Percentiles rank a stretch among this genome's conserved stretches.
These are phyloP conservation scores for Apiospora kogelbergensis DNA, from an alignment of 2,329 filamentous ascomycete genomes.

Conservation along the genomic window DNA sequence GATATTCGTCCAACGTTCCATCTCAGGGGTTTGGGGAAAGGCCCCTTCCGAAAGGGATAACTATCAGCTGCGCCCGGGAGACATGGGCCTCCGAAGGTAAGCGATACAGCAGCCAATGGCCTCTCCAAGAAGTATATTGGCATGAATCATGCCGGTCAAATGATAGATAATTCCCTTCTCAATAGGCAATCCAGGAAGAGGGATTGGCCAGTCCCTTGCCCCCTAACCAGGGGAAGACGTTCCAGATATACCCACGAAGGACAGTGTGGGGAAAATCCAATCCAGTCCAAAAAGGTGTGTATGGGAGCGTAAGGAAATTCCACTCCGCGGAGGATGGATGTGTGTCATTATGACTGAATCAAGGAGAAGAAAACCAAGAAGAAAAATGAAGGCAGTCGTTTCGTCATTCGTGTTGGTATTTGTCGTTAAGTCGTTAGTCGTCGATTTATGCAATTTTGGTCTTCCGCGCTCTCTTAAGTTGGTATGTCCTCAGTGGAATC, in stretches of 20 bases:
- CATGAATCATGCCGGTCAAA: neutral
- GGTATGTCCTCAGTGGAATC: slow-evolving; percentile 15
- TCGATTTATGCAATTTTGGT: slow-evolving; percentile 36
- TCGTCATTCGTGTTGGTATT: slow-evolving; percentile 16
- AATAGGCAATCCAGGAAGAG: neutral
- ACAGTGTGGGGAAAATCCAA: neutral
- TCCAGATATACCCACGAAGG: neutral
- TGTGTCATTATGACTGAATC: neutral
- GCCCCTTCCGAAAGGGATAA: neutral
- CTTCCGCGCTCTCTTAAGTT: slow-evolving; percentile 18
- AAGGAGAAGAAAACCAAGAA: slow-evolving; percentile 7
- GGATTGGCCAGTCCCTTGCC: neutral
- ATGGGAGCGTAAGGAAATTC: neutral
- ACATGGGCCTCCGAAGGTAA: neutral
- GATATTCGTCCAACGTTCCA: neutral
- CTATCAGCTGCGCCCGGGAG: neutral
- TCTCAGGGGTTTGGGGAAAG: neutral
- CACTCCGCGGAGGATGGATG: neutral
- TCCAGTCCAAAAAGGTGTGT: neutral
- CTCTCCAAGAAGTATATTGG: neutral
- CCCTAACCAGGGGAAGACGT: neutral
- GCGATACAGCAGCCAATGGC: neutral
- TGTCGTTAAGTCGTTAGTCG: slow-evolving; percentile 32
- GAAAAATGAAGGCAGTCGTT: slow-evolving; percentile 10
- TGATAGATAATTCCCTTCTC: neutral